A percentile compares a stretch with the other conserved stretches of the same genome.
Conservation (phyloP, 2,329 filamentous ascomycete genomes). For the Fonsecaea pedrosoi region DNA sequence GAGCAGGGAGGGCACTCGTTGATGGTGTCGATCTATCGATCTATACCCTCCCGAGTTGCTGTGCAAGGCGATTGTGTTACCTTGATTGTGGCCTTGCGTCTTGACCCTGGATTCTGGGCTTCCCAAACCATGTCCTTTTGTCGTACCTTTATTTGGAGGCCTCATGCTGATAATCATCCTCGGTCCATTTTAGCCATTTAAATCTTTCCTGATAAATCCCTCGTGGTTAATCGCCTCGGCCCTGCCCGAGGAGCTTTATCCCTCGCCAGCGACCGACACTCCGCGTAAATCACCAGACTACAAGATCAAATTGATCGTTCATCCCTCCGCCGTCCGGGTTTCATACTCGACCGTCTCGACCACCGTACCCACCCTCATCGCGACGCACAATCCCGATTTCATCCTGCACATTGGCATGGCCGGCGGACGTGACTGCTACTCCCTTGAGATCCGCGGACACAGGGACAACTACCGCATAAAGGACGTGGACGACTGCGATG, state of each 20-base stretch:
- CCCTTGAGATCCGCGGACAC: slow-evolving; percentile 73
- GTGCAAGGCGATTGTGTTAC: not conserved
- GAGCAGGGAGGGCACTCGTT: not conserved
- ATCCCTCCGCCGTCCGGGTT: slow-evolving; percentile 72
- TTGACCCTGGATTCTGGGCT: not conserved
- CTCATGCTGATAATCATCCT: slow-evolving; percentile 12
- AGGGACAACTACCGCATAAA: slow-evolving; percentile 72
- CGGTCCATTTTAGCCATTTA: slow-evolving; percentile 68
- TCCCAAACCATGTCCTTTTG: not conserved
- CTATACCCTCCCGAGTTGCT: not conserved
- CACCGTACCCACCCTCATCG: slow-evolving; percentile 69
- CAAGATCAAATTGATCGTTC: slow-evolving; percentile 66
- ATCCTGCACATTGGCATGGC: slow-evolving; percentile 84
- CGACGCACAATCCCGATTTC: slow-evolving; percentile 63
- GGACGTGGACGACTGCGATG: slow-evolving; percentile 69
- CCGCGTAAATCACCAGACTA: slow-evolving; percentile 26
- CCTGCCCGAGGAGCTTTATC: slow-evolving; percentile 68
- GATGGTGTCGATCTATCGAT: not conserved
- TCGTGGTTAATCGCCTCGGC: slow-evolving; percentile 77
- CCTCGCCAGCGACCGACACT: slow-evolving; percentile 51
- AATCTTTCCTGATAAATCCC: slow-evolving; percentile 75
- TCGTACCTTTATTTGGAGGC: not conserved
- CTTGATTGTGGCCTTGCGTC: not conserved
- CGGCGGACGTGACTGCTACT: slow-evolving; percentile 67
- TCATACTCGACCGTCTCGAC: slow-evolving; percentile 71